These are phyloP conservation scores for Nannochloropsis granulata DNA, from an alignment of 108 stramenopile species.

Conservation along the genomic window DNA sequence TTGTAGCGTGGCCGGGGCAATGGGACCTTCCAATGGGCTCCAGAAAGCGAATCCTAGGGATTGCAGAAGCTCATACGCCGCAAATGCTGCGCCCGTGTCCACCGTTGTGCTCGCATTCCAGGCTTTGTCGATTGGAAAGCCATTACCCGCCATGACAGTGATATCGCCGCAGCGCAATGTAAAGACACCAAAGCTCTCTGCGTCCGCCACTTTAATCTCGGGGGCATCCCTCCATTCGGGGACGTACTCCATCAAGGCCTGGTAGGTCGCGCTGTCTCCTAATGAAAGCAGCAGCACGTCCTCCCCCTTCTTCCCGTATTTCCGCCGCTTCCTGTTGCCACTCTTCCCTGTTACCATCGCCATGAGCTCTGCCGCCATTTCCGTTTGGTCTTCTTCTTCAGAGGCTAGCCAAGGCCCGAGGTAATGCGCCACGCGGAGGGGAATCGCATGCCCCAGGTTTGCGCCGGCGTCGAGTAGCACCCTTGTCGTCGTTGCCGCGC, in stretches of 20 bases:
- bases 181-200: not conserved
- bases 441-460: not conserved
- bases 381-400: not conserved
- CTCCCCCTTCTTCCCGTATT: not conserved
- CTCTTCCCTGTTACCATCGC: not conserved
- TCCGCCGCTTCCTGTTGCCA: not conserved
- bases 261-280: not conserved
- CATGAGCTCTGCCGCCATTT: not conserved
- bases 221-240: not conserved
- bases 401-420: not conserved
- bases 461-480: not conserved
- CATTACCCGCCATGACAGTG: not conserved
- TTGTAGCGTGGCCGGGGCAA: not conserved
- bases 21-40: conserved; percentile 3
- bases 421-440: not conserved
- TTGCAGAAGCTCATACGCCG: conserved; percentile 9
- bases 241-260: not conserved
- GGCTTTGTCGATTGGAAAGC: not conserved
- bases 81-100: conserved; percentile 3
- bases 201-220: not conserved
- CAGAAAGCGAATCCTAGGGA: conserved; percentile 15
- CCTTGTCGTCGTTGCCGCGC: not conserved
- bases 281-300: not conserved
- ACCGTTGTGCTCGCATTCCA: not conserved
- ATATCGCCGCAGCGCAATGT: not conserved